Percentiles rank a stretch among this genome's conserved stretches.
Conservation (phyloP, 2,329 filamentous ascomycete species). For the Arthrinium puccinioides region DNA sequence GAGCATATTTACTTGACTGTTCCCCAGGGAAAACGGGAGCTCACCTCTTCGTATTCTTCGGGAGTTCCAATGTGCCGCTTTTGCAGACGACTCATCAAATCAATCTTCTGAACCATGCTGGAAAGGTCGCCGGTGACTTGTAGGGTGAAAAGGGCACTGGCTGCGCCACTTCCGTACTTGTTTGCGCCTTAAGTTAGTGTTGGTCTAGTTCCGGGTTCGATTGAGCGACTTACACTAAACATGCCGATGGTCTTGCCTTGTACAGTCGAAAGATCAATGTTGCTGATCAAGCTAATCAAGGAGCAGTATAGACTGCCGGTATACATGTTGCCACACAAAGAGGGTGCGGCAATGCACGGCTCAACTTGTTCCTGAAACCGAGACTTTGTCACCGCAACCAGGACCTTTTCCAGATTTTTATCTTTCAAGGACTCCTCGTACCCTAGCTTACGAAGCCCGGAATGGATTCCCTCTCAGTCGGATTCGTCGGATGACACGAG, state of each 20-base stretch:
- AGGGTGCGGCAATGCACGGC: background rate
- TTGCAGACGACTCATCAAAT: background rate
- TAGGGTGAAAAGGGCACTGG: background rate
- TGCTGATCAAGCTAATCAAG: slow-evolving; percentile 44
- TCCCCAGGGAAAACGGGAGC: background rate
- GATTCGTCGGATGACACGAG: slow-evolving; percentile 12
- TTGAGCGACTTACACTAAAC: background rate
- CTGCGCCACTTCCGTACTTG: background rate
- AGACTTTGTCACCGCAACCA: background rate
- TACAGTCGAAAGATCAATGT: slow-evolving; percentile 25
- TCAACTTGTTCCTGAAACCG: background rate
- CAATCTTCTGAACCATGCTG: background rate
- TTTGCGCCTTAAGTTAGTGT: no score
- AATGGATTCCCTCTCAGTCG: background rate
- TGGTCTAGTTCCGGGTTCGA: no score
- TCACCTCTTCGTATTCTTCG: background rate
- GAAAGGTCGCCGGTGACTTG: background rate
- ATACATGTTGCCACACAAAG: slow-evolving; percentile 49
- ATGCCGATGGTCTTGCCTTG: background rate
- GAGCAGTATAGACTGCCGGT: slow-evolving; percentile 52
- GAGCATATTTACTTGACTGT: no score
- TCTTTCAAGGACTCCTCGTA: background rate
- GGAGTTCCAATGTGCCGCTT: background rate
- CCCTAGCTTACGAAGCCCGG: background rate
- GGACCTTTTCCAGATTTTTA: background rate